Conservation (phyloP, 1,284 basidiomycete genomes). For the Spongispora temasekensis region DNA sequence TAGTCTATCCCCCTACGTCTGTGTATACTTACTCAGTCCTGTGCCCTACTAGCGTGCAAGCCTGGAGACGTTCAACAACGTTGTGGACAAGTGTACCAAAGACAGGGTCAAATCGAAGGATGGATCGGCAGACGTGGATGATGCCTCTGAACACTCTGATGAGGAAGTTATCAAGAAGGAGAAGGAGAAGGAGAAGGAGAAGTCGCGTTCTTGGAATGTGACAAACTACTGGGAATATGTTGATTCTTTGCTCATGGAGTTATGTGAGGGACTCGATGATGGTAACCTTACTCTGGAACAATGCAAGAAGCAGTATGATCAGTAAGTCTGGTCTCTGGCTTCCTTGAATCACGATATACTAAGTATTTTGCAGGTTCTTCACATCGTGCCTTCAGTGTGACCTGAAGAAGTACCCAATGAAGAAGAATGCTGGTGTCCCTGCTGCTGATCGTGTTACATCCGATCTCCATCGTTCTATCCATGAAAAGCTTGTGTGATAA, state of each 20-base stretch:
- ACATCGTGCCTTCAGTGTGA: background rate
- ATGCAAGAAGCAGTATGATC: background rate
- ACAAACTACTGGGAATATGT: background rate
- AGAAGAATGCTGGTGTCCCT: background rate
- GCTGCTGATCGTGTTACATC: background rate
- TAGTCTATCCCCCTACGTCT: background rate
- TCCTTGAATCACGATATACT: background rate
- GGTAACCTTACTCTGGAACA: background rate
- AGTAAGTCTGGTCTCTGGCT: background rate
- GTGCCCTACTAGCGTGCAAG: background rate
- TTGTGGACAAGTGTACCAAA: background rate
- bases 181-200: background rate
- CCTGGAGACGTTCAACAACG: background rate
- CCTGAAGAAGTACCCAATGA: background rate
- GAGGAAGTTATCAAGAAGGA: background rate
- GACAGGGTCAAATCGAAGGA: background rate
- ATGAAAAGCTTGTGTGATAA: background rate
- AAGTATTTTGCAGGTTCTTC: slow-evolving; percentile 1
- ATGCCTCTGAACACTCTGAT: background rate
- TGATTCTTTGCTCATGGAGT: background rate
- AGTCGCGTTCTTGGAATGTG: background rate
- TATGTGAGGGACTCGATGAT: background rate
- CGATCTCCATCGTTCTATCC: background rate
- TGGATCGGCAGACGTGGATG: background rate
- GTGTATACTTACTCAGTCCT: background rate